Conservation (phyloP, 352 stramenopile genomes). For the Globisporangium spiculum region DNA sequence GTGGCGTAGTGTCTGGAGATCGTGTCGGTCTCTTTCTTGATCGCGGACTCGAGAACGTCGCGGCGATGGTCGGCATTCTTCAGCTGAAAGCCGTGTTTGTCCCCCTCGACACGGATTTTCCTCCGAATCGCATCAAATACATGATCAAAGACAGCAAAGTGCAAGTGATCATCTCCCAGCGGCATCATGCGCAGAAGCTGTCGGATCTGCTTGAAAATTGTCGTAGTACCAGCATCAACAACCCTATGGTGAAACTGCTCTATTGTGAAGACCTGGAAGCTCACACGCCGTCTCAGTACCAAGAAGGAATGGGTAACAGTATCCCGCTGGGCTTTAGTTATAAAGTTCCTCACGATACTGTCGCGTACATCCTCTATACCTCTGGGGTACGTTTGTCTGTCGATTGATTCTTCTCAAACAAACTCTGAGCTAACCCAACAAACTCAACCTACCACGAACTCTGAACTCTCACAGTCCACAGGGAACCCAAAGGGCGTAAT, state of each 20-base stretch:
- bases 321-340: background rate
- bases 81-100: conserved; percentile 2
- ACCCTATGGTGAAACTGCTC: background rate
- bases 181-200: background rate
- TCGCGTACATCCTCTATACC: conserved; percentile 10
- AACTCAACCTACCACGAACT: background rate
- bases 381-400: conserved; percentile 1
- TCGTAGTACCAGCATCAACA: background rate
- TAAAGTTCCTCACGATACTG: background rate
- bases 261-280: background rate
- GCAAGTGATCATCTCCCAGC: conserved; percentile 4
- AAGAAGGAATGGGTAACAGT: background rate
- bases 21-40: background rate
- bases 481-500: conserved; percentile 60
- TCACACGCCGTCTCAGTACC: background rate
- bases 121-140: background rate
- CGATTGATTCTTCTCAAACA: background rate
- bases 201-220: background rate
- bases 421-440: background rate
- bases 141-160: background rate
- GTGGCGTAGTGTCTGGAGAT: background rate
- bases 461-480: background rate
- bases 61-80: background rate
- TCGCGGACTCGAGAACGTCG: conserved; percentile 1
- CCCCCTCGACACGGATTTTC: conserved; percentile 1